Conservation (phyloP, 2,329 filamentous ascomycete species). For the Epicoccum nigrum region DNA sequence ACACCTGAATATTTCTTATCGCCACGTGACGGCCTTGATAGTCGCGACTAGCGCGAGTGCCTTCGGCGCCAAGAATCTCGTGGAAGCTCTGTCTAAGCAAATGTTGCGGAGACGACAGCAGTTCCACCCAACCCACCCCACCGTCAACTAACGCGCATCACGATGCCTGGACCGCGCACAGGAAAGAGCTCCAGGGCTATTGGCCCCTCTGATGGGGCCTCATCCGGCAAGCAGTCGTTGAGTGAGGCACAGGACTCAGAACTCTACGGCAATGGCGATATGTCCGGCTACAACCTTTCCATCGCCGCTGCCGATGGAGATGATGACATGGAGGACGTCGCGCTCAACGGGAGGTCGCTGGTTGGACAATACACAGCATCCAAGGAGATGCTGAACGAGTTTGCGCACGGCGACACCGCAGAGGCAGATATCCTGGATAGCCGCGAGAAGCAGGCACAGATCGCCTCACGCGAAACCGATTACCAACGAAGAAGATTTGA, state of each 20-base stretch:
- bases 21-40: conserved; percentile 5
- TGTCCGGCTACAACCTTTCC: conserved; percentile 87
- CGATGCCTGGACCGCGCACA: conserved; percentile 44
- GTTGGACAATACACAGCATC: conserved; percentile 97
- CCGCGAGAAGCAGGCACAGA: conserved; percentile 87
- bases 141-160: conserved; percentile 32
- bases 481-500: conserved; percentile 97
- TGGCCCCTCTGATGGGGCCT: conserved; percentile 78
- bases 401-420: conserved; percentile 85
- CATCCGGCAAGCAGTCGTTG: conserved; percentile 87
- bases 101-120: conserved; percentile 8
- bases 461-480: conserved; percentile 91
- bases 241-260: conserved; percentile 87
- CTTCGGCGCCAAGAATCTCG: conserved; percentile 14
- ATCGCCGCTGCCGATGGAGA: conserved; percentile 80
- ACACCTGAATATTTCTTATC: not conserved
- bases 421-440: conserved; percentile 89
- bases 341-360: conserved; percentile 71
- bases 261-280: conserved; percentile 82
- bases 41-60: conserved; percentile 10
- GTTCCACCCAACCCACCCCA: conserved; percentile 9
- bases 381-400: conserved; percentile 90
- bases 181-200: conserved; percentile 80
- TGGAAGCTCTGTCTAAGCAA: conserved; percentile 13
- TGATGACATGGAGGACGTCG: conserved; percentile 76